Conservation (phyloP, 1,284 basidiomycete genomes). For the Psilocybe mexicana region DNA sequence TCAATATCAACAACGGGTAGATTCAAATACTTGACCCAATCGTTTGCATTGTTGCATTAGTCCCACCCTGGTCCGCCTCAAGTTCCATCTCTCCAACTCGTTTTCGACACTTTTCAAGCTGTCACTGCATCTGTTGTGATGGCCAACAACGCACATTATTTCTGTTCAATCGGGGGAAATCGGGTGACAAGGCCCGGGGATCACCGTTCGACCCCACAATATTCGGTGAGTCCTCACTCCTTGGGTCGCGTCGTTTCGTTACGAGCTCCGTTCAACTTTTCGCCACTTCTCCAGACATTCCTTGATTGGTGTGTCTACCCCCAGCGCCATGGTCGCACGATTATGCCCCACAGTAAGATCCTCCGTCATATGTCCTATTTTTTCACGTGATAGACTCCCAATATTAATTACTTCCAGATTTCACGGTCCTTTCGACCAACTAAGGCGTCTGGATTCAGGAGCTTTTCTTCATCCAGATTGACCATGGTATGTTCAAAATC, state of each 20-base stretch:
- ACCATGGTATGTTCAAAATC: constrained; percentile 16
- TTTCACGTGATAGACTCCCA: constrained; percentile 19
- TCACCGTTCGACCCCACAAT: background rate
- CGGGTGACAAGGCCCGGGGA: constrained; percentile 1
- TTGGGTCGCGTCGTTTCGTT: background rate
- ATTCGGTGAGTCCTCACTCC: background rate
- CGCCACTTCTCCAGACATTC: background rate
- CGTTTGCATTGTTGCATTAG: no score
- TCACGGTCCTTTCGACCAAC: constrained; percentile 14
- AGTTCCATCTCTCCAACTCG: no score
- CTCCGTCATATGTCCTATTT: constrained; percentile 1
- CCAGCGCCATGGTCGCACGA: constrained; percentile 19
- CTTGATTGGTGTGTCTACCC: background rate
- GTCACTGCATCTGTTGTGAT: background rate
- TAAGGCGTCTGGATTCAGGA: constrained; percentile 15
- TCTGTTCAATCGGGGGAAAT: background rate
- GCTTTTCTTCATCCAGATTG: constrained; percentile 20
- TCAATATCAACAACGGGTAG: no score
- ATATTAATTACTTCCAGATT: constrained; percentile 7
- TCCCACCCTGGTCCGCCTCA: no score
- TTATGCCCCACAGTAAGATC: constrained; percentile 17
- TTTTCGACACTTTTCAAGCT: no score
- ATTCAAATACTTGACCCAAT: no score
- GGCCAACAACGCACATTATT: background rate
- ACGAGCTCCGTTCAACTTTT: background rate